phyloP scores from a whole-genome alignment of 2,329 filamentous ascomycete genomes.

The Thyridium curvatum region DNA sequence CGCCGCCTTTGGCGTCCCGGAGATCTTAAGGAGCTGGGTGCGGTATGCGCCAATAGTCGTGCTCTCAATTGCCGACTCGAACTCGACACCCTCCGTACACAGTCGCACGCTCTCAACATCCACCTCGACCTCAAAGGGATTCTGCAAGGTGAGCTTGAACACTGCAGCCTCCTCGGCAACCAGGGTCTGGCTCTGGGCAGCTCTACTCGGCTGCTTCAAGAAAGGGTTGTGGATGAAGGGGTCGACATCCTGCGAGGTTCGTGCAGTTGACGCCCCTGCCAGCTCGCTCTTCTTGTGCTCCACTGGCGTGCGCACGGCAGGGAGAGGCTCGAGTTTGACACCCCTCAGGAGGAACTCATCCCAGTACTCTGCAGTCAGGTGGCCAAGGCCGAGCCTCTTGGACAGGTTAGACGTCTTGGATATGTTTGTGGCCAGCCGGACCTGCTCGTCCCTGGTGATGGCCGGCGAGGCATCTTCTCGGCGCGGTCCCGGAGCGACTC shows the following conservation, averaged over 20 bases:
- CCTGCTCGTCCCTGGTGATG: constrained; percentile 76
- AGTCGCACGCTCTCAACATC: constrained; percentile 79
- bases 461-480: constrained; percentile 64
- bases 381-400: constrained; percentile 62
- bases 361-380: constrained; percentile 84
- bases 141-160: constrained; percentile 82
- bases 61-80: constrained; percentile 59
- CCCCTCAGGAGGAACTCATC: constrained; percentile 88
- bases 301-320: constrained; percentile 55
- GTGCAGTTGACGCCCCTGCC: constrained; percentile 40
- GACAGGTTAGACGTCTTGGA: constrained; percentile 76
- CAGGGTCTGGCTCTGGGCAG: constrained; percentile 58
- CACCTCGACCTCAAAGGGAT: constrained; percentile 88
- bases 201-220: constrained; percentile 58
- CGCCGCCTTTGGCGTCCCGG: constrained; percentile 58
- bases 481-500: constrained; percentile 66
- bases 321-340: constrained; percentile 61
- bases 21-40: constrained; percentile 70
- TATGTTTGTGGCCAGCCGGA: constrained; percentile 78
- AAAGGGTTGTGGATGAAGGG: constrained; percentile 97
- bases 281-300: constrained; percentile 54
- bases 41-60: constrained; percentile 74
- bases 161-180: constrained; percentile 72
- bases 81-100: constrained; percentile 65
- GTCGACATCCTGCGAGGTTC: constrained; percentile 58